Base-by-base conservation (phyloP, 768 basidiomycete genomes). In the Panellus pusillus region DNA sequence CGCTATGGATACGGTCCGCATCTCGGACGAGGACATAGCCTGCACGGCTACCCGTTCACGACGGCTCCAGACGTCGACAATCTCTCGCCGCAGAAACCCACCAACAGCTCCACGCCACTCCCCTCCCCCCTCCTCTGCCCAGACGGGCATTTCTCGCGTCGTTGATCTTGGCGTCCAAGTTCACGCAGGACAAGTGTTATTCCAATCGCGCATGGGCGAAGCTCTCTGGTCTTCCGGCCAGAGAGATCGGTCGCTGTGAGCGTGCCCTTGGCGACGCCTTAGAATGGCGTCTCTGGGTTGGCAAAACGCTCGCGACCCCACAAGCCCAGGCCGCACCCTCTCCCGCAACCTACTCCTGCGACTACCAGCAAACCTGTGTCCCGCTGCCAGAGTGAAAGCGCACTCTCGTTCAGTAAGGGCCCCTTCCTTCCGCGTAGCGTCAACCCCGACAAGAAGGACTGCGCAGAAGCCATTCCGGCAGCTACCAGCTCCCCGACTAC, bases 151-250 rank as follows among this genome's bases (percentile, higher is more conserved):
- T 98, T 70, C 77, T 97, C 9, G 92, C 92, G 0, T 84, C 91
- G 0, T 74, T 98, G 38, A 92, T 98, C 51, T 77, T 93, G 47
- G 95, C 94, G 0, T 88, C 89, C 14, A 98, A 98, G 63, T 95
- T 95, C 66, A 84, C 89, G 57, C 93, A 95, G 72, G 94, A 98
- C 64, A 86, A 91, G 46, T 92, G 90, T 39, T 97, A 95, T 63
- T 93, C 91, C 13, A 96, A 97, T 67, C 83, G 85, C 24, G 93
- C 94, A 15, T 97, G 95, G 95, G 89, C 91, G 1, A 93, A 94
- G 64, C 79, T 98, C 6, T 90, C 89, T n/a, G 93, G 93, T 15
- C 78, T 98, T 2, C 83, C 87, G 0, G 84, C 91, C 5, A 74
- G 84, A 38, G 94, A 98, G 74, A 89, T 98, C 47, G 86, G 91